Evolutionary conservation across 1,284 basidiomycete genomes (phyloP).

Genomic region (Boletus sp.): DNA sequence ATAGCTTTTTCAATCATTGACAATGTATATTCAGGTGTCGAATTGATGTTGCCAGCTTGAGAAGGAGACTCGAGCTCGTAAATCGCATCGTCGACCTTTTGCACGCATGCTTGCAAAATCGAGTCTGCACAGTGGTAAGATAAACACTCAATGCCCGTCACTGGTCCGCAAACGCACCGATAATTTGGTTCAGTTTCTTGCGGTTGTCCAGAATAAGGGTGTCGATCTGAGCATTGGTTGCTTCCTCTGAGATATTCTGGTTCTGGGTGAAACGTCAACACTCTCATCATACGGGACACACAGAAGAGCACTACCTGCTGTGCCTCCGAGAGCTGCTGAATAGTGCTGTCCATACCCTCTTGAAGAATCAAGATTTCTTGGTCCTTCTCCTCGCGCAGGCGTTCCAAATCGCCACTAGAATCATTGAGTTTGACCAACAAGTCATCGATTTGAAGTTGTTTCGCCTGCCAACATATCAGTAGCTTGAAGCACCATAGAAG

Average conservation of each 20-base stretch:
- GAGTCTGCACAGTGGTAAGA: conserved; percentile 65
- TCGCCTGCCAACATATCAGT: conserved; percentile 57
- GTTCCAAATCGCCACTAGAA: conserved; percentile 76
- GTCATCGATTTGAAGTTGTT: conserved; percentile 95
- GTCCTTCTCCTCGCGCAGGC: conserved; percentile 93
- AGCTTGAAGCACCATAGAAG: conserved; percentile 6
- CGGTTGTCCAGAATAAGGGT: conserved; percentile 96
- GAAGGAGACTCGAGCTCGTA: conserved; percentile 98
- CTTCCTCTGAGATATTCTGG: conserved; percentile 84
- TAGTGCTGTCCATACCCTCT: conserved; percentile 94
- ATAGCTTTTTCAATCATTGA: conserved; percentile 98
- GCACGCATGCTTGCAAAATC: conserved; percentile 94
- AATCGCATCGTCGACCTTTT: conserved; percentile 96
- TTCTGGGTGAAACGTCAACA: conserved; percentile 49
- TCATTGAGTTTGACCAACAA: conserved; percentile 80
- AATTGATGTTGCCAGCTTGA: conserved; percentile 91
- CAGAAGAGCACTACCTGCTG: conserved; percentile 63
- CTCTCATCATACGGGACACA: conserved; percentile 1
- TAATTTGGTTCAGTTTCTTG: conserved; percentile 98
- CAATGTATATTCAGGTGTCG: conserved; percentile 96
- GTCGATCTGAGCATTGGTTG: conserved; percentile 95
- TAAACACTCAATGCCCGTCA: conserved; percentile 4
- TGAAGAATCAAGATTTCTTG: conserved; percentile 96
- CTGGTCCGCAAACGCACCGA: conserved; percentile 57
- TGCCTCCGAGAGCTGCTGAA: conserved; percentile 87